A percentile compares a stretch with the other conserved stretches of the same genome.
Conservation (phyloP, 169 alveolate genomes). For the Eimeria praecox region DNA sequence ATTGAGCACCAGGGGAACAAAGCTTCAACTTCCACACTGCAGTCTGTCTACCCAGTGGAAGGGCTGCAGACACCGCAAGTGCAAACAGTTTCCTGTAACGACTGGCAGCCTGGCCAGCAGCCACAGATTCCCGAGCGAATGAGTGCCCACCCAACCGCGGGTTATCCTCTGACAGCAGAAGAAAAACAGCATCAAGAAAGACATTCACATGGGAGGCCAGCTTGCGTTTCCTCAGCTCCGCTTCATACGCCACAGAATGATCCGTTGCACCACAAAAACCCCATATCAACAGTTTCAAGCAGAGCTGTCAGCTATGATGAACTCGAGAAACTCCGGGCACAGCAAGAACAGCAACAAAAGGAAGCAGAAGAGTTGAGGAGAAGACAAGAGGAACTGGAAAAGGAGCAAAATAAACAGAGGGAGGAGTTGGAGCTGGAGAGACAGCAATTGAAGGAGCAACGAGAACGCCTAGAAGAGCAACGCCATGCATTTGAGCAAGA, state of each 20-base stretch:
- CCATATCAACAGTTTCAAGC: background rate
- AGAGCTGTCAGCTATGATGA: conserved; percentile 48
- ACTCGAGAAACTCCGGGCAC: conserved; percentile 25
- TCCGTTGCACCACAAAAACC: conserved; percentile 18
- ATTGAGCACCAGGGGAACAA: background rate
- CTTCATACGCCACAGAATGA: background rate
- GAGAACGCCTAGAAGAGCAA: conserved; percentile 56
- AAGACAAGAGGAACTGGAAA: conserved; percentile 64
- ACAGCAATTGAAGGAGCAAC: conserved; percentile 47
- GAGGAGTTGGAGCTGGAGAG: conserved; percentile 45
- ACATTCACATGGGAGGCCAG: background rate
- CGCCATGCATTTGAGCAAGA: conserved; percentile 52
- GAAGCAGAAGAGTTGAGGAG: conserved; percentile 41
- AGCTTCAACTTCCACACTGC: background rate
- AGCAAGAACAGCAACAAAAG: conserved; percentile 61
- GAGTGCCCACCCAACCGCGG: background rate
- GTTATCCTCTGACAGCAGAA: conserved; percentile 22
- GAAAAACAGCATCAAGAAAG: conserved; percentile 5
- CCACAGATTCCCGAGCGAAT: background rate
- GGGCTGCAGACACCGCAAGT: conserved; percentile 52
- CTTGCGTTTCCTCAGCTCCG: background rate
- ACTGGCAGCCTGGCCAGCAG: conserved; percentile 26
- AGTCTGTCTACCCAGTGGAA: conserved; percentile 10
- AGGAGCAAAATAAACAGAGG: conserved; percentile 45
- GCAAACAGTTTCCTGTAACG: conserved; percentile 40